Percentiles rank a stretch among this genome's conserved stretches.
Conservation (phyloP, 2,329 filamentous ascomycete species). For the Sporothrix mexicana region DNA sequence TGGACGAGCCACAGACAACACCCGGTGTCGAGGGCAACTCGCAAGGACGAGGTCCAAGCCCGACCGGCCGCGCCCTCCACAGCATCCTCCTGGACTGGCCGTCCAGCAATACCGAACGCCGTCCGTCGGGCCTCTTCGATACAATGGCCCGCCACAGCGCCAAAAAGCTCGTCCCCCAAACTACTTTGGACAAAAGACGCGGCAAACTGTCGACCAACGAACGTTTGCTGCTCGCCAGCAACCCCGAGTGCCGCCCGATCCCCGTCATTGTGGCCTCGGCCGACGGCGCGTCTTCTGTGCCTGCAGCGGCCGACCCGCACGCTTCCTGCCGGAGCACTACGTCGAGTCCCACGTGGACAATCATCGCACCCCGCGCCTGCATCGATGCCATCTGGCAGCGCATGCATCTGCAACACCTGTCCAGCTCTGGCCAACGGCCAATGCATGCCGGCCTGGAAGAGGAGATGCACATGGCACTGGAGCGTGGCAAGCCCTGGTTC, state of each 20-base stretch:
- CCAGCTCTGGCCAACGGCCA: slow-evolving; percentile 68
- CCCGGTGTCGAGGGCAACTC: slow-evolving; percentile 40
- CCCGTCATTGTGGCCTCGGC: slow-evolving; percentile 71
- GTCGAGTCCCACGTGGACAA: slow-evolving; percentile 64
- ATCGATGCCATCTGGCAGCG: slow-evolving; percentile 85
- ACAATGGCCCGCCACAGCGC: slow-evolving; percentile 69
- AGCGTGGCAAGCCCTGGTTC: slow-evolving; percentile 79
- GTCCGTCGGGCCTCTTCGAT: slow-evolving; percentile 67
- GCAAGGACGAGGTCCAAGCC: slow-evolving; percentile 50
- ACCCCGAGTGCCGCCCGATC: slow-evolving; percentile 72
- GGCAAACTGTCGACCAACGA: slow-evolving; percentile 62
- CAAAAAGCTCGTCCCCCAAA: slow-evolving; percentile 73
- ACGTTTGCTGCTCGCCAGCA: slow-evolving; percentile 56
- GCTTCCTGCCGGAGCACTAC: slow-evolving; percentile 47
- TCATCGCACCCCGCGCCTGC: slow-evolving; percentile 90
- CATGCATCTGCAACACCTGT: slow-evolving; percentile 78
- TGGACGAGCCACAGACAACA: slow-evolving; percentile 68
- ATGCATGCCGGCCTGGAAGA: slow-evolving; percentile 84
- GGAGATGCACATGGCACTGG: slow-evolving; percentile 79
- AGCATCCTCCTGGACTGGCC: slow-evolving; percentile 52
- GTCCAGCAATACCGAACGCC: slow-evolving; percentile 43
- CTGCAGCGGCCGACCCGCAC: slow-evolving; percentile 45
- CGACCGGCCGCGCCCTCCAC: slow-evolving; percentile 56
- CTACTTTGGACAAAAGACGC: slow-evolving; percentile 79
- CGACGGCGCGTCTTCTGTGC: slow-evolving; percentile 5